Percentiles rank a stretch among this genome's conserved stretches.
These are phyloP conservation scores for Pleomassaria siparia DNA, from an alignment of 2,329 filamentous ascomycete species.

Conservation along the genomic window DNA sequence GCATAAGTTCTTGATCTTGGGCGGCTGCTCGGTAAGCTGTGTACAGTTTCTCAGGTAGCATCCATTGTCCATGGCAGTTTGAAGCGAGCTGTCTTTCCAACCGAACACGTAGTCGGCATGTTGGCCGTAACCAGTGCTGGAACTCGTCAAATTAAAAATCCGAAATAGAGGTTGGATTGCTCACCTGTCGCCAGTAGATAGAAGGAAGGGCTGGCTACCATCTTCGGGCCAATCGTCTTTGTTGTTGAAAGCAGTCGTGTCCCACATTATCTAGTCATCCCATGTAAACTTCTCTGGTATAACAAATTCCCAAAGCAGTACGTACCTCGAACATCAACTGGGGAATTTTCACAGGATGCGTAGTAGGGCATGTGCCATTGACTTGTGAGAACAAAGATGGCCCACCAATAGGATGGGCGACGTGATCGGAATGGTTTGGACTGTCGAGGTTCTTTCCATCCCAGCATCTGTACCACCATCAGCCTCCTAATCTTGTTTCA, in stretches of 20 bases:
- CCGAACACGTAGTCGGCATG: constrained; percentile 48
- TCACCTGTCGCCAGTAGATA: constrained; percentile 42
- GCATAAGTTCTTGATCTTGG: constrained; percentile 17
- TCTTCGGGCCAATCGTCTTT: constrained; percentile 24
- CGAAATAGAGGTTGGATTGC: neutral
- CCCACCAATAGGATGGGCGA: constrained; percentile 30
- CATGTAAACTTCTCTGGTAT: neutral
- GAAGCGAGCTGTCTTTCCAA: constrained; percentile 16
- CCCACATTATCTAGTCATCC: constrained; percentile 43
- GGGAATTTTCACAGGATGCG: constrained; percentile 48
- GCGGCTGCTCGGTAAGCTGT: constrained; percentile 9
- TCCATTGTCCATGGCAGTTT: constrained; percentile 16
- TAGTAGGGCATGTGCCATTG: constrained; percentile 38
- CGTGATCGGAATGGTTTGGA: constrained; percentile 57
- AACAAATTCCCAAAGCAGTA: constrained; percentile 15
- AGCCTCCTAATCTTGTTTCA: neutral
- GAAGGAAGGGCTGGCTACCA: constrained; percentile 27
- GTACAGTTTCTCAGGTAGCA: constrained; percentile 20
- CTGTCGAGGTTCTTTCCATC: constrained; percentile 54
- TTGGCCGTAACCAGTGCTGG: constrained; percentile 47
- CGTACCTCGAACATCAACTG: constrained; percentile 48
- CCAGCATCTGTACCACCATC: constrained; percentile 38
- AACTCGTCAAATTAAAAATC: constrained; percentile 43
- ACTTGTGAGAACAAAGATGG: constrained; percentile 26
- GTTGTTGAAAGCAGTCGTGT: constrained; percentile 37